A percentile compares a stretch with the other conserved stretches of the same genome.
These are phyloP conservation scores for Kingdonia uniflora DNA, from an alignment of 164 flowering plant species.

Conservation along the genomic window DNA sequence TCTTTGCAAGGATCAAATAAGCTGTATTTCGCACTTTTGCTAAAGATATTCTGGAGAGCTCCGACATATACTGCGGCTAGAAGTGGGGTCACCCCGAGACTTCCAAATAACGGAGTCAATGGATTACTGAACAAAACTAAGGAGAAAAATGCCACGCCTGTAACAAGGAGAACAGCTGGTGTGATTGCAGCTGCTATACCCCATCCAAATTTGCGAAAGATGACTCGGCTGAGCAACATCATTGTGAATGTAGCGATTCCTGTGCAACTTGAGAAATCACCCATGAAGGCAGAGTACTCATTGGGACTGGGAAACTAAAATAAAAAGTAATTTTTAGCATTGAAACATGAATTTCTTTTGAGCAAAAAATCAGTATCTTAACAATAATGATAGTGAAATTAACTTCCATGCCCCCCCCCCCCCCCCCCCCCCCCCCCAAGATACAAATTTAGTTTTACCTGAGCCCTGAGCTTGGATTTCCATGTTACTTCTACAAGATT, in stretches of 20 bases:
- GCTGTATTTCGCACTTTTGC: constrained; percentile 28
- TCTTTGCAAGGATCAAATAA: no score
- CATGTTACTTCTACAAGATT: constrained; percentile 2
- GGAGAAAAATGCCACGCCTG: constrained; percentile 22
- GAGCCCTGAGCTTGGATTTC: constrained; percentile 5
- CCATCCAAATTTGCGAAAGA: constrained; percentile 26
- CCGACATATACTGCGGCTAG: constrained; percentile 28
- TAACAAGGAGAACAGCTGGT: constrained; percentile 19
- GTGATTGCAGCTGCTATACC: constrained; percentile 26
- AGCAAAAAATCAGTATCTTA: background rate
- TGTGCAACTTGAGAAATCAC: constrained; percentile 22
- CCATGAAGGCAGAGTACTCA: constrained; percentile 26
- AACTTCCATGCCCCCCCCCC: no score
- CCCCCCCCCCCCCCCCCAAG: no score
- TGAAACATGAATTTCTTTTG: background rate
- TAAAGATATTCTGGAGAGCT: constrained; percentile 22
- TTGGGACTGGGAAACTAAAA: constrained; percentile 25
- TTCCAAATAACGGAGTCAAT: constrained; percentile 15
- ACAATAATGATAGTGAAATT: background rate
- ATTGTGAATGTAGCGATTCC: constrained; percentile 22
- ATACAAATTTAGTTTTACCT: background rate
- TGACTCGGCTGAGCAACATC: constrained; percentile 23
- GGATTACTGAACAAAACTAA: constrained; percentile 18
- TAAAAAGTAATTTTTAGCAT: background rate
- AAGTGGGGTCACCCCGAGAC: constrained; percentile 21